Evolutionary conservation across 805 yeast genomes (phyloP), one percentile per base, ranked within the genome.

Genomic region (Lipomyces yamadae): DNA sequence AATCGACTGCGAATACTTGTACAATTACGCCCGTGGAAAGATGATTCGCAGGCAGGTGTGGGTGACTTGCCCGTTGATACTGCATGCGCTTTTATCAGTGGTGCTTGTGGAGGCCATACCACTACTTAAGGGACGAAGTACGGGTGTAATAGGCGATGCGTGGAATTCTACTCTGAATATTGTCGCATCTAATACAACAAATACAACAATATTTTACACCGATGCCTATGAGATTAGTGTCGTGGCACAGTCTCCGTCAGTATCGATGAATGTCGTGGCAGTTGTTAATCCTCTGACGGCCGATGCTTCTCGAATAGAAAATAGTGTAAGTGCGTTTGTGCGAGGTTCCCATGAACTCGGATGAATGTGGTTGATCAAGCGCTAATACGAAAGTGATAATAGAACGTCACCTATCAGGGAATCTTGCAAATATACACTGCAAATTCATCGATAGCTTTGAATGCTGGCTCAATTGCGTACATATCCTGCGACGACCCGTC

Each of bases 401-500:
- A 63, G 70, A 65, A 67, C 32, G 52, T 68, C n/a, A 62, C 63
- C 4, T 66, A 66, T 45, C 50, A 24, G 4, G 71, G 71, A 15
- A n/a, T 32, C 10, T 24, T 68, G 30, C 62, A 67, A n/a, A 45
- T 54, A 8, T 68, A 39, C 52, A 3, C 39, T n/a, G 67, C 67
- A 13, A 67, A 67, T 60, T 61, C 67, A 2, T 53, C 67, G 4
- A 45, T 48, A 10, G 33, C 56, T 35, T 53, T 68, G 29, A 56
- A 65, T 52, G 13, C 13, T 53, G 29, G 37, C n/a, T 56, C 64
- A 15, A 67, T 68, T 42, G 68, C 71, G 24, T 68, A 60, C 56
- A 68, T 68, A 32, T 66, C 71, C 2, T 68, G 71, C 58, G 71
- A 67, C 58, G 65, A 67, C 39, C 2, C 53, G n/a, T 3, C 8